A percentile compares a stretch with the other conserved stretches of the same genome.
phyloP scores from a whole-genome alignment of 768 basidiomycete species.

The Naganishia friedmannii region DNA sequence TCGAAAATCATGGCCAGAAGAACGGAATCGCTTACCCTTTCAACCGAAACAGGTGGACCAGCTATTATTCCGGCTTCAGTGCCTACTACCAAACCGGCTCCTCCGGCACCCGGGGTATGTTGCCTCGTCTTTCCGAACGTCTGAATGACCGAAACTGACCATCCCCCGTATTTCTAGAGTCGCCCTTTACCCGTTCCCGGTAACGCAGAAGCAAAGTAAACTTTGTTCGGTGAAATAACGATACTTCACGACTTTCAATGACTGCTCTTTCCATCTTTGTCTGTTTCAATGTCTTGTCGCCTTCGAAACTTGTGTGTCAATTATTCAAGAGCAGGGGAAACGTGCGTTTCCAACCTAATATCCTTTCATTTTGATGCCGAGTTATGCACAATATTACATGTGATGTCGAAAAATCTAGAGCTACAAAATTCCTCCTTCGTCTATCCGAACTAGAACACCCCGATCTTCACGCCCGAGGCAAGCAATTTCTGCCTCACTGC shows the following conservation, averaged over 20 bases:
- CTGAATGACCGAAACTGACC: background rate
- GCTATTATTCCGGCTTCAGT: background rate
- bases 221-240: background rate
- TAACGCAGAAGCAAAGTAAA: conserved; percentile 5
- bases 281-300: background rate
- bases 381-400: too few species aligned
- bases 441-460: conserved; percentile 38
- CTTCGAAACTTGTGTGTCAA: background rate
- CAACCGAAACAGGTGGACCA: conserved; percentile 12
- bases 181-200: conserved; percentile 26
- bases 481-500: conserved; percentile 38
- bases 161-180: background rate
- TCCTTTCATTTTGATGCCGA: background rate
- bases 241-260: background rate
- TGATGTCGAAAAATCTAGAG: background rate
- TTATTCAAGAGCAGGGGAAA: background rate
- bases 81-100: background rate
- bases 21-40: background rate
- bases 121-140: background rate
- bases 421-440: background rate
- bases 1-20: background rate
- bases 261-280: background rate
- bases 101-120: conserved; percentile 18
- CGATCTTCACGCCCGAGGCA: conserved; percentile 40
- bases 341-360: background rate